A percentile compares a stretch with the other conserved stretches of the same genome.
phyloP scores from a whole-genome alignment of 805 yeast genomes.

The Saccharomycopsis vini region DNA sequence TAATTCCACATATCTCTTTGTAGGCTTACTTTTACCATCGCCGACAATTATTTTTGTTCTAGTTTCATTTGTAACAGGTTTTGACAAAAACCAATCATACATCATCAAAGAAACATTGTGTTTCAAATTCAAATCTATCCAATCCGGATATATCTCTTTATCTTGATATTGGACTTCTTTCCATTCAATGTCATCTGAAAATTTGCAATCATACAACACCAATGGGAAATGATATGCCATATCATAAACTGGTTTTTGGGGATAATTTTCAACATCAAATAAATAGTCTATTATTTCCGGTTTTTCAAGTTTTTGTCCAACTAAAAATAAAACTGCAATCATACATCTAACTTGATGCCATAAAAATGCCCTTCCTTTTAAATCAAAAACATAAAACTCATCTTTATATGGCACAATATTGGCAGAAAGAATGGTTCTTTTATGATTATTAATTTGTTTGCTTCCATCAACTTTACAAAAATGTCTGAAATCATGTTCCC shows the following conservation, averaged over 20 bases:
- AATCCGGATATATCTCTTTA: background rate
- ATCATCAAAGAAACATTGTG: background rate
- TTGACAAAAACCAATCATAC: background rate
- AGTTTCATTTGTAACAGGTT: background rate
- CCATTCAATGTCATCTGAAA: conserved; percentile 62
- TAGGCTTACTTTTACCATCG: conserved; percentile 63
- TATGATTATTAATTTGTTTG: conserved; percentile 77
- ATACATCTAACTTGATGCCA: conserved; percentile 99
- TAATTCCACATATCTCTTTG: conserved; percentile 48
- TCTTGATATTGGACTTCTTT: background rate
- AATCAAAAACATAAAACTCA: conserved; percentile 58
- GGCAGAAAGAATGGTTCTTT: conserved; percentile 40
- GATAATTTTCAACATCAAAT: conserved; percentile 45
- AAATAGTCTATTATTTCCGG: conserved; percentile 50
- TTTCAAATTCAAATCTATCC: background rate
- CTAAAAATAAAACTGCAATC: conserved; percentile 72
- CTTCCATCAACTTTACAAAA: conserved; percentile 93
- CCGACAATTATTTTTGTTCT: conserved; percentile 48
- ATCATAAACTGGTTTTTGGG: conserved; percentile 69
- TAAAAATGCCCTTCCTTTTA: conserved; percentile 81
- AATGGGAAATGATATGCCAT: conserved; percentile 90
- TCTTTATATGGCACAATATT: conserved; percentile 19
- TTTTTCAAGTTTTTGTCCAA: conserved; percentile 70
- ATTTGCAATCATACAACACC: conserved; percentile 77
- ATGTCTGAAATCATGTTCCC: conserved; percentile 86